Conservation (phyloP, 2,329 filamentous ascomycete genomes). For the Alternaria sp. region DNA sequence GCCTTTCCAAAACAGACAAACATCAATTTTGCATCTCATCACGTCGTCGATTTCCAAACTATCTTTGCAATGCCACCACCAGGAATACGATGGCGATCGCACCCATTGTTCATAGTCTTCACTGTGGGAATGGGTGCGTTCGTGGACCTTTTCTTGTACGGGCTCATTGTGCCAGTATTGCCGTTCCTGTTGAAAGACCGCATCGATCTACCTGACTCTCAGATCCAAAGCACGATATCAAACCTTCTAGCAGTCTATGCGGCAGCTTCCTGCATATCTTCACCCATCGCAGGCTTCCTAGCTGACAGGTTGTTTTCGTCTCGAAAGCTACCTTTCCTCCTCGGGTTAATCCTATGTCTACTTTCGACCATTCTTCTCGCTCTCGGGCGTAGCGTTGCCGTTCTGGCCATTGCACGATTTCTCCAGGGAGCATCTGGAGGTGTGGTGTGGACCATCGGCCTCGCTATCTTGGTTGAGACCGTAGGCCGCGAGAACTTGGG, state of each 20-base stretch:
- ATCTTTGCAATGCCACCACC: conserved; percentile 16
- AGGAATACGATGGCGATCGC: conserved; percentile 62
- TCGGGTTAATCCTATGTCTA: conserved; percentile 60
- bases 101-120: conserved; percentile 63
- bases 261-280: conserved; percentile 59
- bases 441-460: conserved; percentile 65
- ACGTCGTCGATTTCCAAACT: neutral
- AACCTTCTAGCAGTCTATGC: conserved; percentile 62
- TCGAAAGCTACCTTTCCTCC: conserved; percentile 63
- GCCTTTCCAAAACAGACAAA: neutral
- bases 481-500: conserved; percentile 64
- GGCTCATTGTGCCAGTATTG: conserved; percentile 63
- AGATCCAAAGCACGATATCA: conserved; percentile 61
- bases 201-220: conserved; percentile 54
- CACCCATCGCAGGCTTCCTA: conserved; percentile 60
- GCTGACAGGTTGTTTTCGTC: conserved; percentile 59
- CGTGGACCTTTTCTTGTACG: conserved; percentile 66
- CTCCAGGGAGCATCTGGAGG: conserved; percentile 65
- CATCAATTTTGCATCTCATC: neutral
- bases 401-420: conserved; percentile 60
- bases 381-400: conserved; percentile 55
- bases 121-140: conserved; percentile 64
- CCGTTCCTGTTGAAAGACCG: conserved; percentile 64
- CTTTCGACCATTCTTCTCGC: conserved; percentile 63
- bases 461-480: conserved; percentile 65